Base-by-base conservation (phyloP, 2,329 filamentous ascomycete species). In the Penicillium sp. region DNA sequence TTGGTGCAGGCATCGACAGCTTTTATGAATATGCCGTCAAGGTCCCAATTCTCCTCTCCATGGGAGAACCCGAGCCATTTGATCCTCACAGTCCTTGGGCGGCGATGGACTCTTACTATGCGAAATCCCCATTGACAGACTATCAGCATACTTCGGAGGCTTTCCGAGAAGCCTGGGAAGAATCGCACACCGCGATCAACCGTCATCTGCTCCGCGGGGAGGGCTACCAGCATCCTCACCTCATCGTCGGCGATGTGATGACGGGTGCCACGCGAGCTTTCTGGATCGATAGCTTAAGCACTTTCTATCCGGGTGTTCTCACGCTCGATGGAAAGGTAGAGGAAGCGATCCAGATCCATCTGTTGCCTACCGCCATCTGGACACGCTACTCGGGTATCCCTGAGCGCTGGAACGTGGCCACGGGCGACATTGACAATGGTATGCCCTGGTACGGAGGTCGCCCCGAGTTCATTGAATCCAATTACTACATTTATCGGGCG, bases 1-100 rank as follows among this genome's bases (percentile, higher is more conserved):
- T 99, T 64, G 94, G 94, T 47, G 94, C 94, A 7, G 94, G 94
- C 38, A 91, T 96, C 67, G 94, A 99, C 76, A 97, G 92, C 75
- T 99, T 99, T 77, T 97, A 96, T 68, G 94, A 99, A 75, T 99
- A 99, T 74, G 92, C 94, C 3, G 83, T 97, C 66, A 99, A 99
- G 75, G 92, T 92, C 16, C 87, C 96, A 69, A 90, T 99, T 56
- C 76, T 99, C 22, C 84, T 97, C 21, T 96, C 93, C 2, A 90
- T 91, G 1, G 85, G 89, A 54, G 81, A 72, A 24, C 70, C 67
- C 18, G 68, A 72, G 10, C 56, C 59, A 4, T 68, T 69, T 46
- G 65, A 75, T 47, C 40, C 50, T 10, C 72, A 79, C 21, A 71
- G 75, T 59, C 67, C 79, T 60, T 69, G 78, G 66, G 69, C 77